Evolutionary conservation across 192 early-diverging fungal genomes (phyloP).

Genomic region (Kickxella alabastrina): DNA sequence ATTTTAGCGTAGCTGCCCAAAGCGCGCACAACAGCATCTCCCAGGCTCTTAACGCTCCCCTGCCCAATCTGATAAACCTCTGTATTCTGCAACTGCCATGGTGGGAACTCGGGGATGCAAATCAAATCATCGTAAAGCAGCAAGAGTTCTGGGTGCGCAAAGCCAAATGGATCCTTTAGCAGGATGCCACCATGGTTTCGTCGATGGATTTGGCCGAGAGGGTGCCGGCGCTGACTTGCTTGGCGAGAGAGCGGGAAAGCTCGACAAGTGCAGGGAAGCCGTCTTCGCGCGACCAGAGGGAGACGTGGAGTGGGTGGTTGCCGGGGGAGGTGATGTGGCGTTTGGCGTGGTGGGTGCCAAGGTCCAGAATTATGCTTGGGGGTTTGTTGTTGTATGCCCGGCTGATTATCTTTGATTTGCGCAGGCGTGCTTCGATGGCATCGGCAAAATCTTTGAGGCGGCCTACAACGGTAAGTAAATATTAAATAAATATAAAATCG

Average conservation of each 20-base stretch:
- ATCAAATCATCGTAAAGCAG: conserved; percentile 33
- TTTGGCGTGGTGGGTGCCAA: background rate
- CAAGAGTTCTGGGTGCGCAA: conserved; percentile 34
- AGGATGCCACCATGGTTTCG: conserved; percentile 11
- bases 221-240: conserved; percentile 7
- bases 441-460: conserved; percentile 13
- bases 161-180: conserved; percentile 20
- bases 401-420: conserved; percentile 35
- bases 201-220: conserved; percentile 13
- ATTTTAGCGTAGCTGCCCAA: conserved; percentile 38
- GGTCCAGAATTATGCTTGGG: conserved; percentile 23
- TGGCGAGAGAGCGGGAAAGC: conserved; percentile 17
- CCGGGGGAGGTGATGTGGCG: conserved; percentile 10
- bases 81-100: conserved; percentile 46
- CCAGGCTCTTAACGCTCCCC: conserved; percentile 19
- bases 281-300: conserved; percentile 41
- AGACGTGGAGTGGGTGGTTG: conserved; percentile 21
- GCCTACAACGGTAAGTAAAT: conserved; percentile 13
- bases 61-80: conserved; percentile 37
- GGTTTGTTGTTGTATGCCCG: conserved; percentile 24
- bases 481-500: too few relatives aligned
- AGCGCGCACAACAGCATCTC: conserved; percentile 20
- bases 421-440: conserved; percentile 25
- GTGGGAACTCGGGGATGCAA: conserved; percentile 43
- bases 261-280: conserved; percentile 27